phyloP scores from a whole-genome alignment of 2,329 filamentous ascomycete genomes.

The Talaromyces atroroseus region DNA sequence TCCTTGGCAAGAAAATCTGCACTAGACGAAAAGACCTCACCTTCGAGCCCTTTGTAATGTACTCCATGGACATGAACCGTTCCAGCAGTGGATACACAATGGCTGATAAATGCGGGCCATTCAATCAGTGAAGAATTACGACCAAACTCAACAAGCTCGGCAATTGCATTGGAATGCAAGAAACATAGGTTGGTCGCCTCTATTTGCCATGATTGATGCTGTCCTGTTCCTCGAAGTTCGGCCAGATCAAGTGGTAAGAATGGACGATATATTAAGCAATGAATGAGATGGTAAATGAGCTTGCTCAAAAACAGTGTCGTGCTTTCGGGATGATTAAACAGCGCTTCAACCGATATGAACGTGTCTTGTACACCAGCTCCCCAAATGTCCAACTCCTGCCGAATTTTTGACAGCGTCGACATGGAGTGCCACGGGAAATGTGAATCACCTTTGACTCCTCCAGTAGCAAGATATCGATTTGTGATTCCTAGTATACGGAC shows the following conservation, averaged over 20 bases:
- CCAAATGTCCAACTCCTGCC: constrained; percentile 80
- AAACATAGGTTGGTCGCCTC: constrained; percentile 85
- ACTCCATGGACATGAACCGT: constrained; percentile 84
- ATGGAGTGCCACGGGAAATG: constrained; percentile 88
- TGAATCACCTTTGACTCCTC: constrained; percentile 81
- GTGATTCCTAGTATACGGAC: constrained; percentile 75
- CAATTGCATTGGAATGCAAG: constrained; percentile 79
- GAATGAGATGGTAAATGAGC: constrained; percentile 77
- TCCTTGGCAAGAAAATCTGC: constrained; percentile 68
- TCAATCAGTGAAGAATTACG: constrained; percentile 69
- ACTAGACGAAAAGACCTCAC: constrained; percentile 59
- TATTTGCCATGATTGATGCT: constrained; percentile 89
- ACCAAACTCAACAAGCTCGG: constrained; percentile 73
- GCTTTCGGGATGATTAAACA: constrained; percentile 74
- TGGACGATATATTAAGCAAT: constrained; percentile 80
- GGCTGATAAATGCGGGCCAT: constrained; percentile 82
- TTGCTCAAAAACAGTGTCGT: constrained; percentile 77
- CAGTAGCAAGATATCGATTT: constrained; percentile 76
- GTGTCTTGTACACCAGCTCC: constrained; percentile 73
- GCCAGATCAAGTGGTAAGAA: constrained; percentile 80
- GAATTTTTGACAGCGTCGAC: constrained; percentile 78
- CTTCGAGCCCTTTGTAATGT: constrained; percentile 64
- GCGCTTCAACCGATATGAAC: constrained; percentile 67
- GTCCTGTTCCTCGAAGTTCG: constrained; percentile 71
- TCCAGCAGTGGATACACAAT: constrained; percentile 78